These are phyloP conservation scores for Eugenia klotzschiana DNA, from an alignment of 441 rosid species.

Conservation along the genomic window DNA sequence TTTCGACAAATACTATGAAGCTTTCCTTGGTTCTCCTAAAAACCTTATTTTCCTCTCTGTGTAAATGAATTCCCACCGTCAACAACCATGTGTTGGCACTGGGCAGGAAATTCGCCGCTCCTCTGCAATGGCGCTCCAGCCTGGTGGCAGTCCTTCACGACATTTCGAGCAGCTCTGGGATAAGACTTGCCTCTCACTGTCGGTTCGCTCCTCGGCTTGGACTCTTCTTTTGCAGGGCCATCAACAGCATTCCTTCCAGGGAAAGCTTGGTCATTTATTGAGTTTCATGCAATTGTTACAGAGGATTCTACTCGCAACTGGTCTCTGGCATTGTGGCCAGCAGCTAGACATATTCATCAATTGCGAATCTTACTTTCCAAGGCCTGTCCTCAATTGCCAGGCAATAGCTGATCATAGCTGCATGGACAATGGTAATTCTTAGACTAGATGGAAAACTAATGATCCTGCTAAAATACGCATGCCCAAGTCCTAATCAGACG, in stretches of 20 bases:
- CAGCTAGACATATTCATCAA: background rate
- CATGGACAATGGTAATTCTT: background rate
- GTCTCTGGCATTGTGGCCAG: background rate
- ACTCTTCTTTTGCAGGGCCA: background rate
- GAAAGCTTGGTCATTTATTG: background rate
- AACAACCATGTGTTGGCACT: background rate
- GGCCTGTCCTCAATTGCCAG: background rate
- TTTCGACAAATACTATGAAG: background rate
- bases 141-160: background rate
- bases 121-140: background rate
- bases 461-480: background rate
- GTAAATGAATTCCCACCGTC: background rate
- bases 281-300: background rate
- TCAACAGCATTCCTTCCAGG: background rate
- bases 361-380: background rate
- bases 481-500: background rate
- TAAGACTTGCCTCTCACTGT: background rate
- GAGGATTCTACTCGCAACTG: background rate
- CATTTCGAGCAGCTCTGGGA: background rate
- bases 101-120: background rate
- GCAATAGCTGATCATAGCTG: background rate
- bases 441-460: background rate
- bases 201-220: background rate
- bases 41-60: background rate
- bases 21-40: background rate